Base-by-base conservation (phyloP, 2,329 filamentous ascomycete species). In the Penicillium thymicola region DNA sequence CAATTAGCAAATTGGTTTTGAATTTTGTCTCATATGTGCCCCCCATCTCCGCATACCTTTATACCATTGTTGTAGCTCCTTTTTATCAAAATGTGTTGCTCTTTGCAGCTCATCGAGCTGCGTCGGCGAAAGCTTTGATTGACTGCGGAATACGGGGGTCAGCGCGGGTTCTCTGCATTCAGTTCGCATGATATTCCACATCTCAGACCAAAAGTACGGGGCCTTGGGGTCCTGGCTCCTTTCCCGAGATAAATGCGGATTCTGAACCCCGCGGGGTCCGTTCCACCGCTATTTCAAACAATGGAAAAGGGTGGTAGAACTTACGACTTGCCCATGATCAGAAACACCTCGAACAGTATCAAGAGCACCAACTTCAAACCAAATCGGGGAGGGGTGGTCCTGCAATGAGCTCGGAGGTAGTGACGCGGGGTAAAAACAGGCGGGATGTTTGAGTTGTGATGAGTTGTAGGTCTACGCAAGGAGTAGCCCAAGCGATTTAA, bases 41-140 rank as follows among this genome's bases (percentile, higher is more conserved):
- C 2, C 13, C 21, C 18, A 14, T 41, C 13, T 10, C 36, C 14
- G 32, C 85, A 63, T 77, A 96, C 94, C 94, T 84, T 97, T 97
- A 79, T 99, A 97, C 94, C 94, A 99, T 86, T 97, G 93, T 76
- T 99, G 94, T 73, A 99, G 78, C 78, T 99, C 94, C 82, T 97
- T 97, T 87, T 97, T 97, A 78, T 99, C 94, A 73, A 99, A 99
- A 78, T 97, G 92, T 63, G 94, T 99, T 59, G 92, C 92, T 81
- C 91, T 94, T 75, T 97, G 92, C 66, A 99, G 86, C 78, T 99
- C 94, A 65, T 85, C 85, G 72, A 99, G 89, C 83, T 99, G 92
- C 77, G 96, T 89, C 75, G 94, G 90, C 57, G 92, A 96, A 74
- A 99, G 89, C 82, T 97, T 99, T 69, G 93, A 97, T 82, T 97